phyloP scores from a whole-genome alignment of 2,329 filamentous ascomycete species.

The Cladophialophora psammophila region DNA sequence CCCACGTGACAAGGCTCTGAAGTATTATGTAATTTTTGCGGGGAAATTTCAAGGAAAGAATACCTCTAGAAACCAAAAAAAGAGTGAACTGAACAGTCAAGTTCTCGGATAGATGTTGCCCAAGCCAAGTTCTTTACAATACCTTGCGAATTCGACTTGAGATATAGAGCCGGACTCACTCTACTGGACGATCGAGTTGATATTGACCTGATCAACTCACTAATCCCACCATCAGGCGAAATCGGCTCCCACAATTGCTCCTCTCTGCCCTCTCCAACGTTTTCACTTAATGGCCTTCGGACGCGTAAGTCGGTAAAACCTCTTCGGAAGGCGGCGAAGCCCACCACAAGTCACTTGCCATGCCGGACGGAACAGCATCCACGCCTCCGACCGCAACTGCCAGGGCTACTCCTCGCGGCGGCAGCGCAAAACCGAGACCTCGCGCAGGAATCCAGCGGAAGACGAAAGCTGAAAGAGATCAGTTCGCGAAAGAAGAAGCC shows the following conservation, averaged over 20 bases:
- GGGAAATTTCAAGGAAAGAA: not conserved
- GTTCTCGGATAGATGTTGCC: not conserved
- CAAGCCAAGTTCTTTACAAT: not conserved
- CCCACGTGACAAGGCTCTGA: not conserved
- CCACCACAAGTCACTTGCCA: not conserved
- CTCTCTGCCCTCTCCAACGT: not conserved
- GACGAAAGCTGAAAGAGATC: conserved; percentile 40
- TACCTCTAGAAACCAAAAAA: not conserved
- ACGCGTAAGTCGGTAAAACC: not conserved
- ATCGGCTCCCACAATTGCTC: too few species aligned
- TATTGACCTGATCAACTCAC: not conserved
- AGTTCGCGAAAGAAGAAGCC: conserved; percentile 39
- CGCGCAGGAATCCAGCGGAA: conserved; percentile 39
- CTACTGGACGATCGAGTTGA: not conserved
- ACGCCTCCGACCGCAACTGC: conserved; percentile 20
- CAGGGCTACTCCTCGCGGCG: conserved; percentile 19
- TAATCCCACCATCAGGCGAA: not conserved
- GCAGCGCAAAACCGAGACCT: conserved; percentile 29
- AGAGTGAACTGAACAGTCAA: not conserved
- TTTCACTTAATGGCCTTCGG: not conserved
- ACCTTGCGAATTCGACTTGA: not conserved
- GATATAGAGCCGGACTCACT: not conserved
- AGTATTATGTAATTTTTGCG: not conserved
- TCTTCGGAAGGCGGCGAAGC: not conserved
- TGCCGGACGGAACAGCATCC: conserved; percentile 17